These are phyloP conservation scores for Colletotrichum agaves DNA, from an alignment of 2,329 filamentous ascomycete species.

Conservation along the genomic window DNA sequence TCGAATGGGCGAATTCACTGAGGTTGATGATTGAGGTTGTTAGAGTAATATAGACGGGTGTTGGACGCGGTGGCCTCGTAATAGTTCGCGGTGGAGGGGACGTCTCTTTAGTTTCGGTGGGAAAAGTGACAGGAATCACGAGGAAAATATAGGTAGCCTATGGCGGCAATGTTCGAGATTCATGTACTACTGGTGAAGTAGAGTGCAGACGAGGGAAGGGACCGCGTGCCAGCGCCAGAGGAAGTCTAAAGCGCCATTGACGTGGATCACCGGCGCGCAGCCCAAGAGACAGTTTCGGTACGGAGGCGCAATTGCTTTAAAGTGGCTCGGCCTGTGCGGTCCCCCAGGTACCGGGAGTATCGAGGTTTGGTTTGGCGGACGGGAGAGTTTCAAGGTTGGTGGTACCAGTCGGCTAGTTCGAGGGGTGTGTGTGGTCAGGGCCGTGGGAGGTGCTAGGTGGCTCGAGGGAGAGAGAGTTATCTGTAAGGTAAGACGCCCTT, in stretches of 20 bases:
- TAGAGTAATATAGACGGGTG: constrained; percentile 20
- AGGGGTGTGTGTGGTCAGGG: constrained; percentile 12
- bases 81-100: constrained; percentile 11
- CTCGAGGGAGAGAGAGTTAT: constrained; percentile 5
- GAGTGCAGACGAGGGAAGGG: constrained; percentile 13
- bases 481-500: constrained; percentile 3
- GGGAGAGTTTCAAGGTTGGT: constrained; percentile 34
- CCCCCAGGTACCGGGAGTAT: constrained; percentile 29
- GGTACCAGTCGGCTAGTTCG: constrained; percentile 15
- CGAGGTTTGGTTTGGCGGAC: constrained; percentile 28
- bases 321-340: constrained; percentile 35
- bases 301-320: constrained; percentile 33
- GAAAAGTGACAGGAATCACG: constrained; percentile 19
- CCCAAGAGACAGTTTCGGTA: constrained; percentile 37
- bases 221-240: constrained; percentile 32
- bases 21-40: constrained; percentile 19
- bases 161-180: constrained; percentile 12
- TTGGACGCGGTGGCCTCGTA: constrained; percentile 13
- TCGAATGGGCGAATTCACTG: constrained; percentile 1
- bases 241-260: constrained; percentile 37
- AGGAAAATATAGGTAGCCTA: not conserved
- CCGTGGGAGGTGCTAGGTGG: constrained; percentile 1
- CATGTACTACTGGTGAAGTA: not conserved
- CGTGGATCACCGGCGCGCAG: constrained; percentile 33
- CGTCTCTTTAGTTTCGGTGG: constrained; percentile 3